Base-by-base conservation (phyloP, 768 basidiomycete genomes). In the Termitomyces sp. region DNA sequence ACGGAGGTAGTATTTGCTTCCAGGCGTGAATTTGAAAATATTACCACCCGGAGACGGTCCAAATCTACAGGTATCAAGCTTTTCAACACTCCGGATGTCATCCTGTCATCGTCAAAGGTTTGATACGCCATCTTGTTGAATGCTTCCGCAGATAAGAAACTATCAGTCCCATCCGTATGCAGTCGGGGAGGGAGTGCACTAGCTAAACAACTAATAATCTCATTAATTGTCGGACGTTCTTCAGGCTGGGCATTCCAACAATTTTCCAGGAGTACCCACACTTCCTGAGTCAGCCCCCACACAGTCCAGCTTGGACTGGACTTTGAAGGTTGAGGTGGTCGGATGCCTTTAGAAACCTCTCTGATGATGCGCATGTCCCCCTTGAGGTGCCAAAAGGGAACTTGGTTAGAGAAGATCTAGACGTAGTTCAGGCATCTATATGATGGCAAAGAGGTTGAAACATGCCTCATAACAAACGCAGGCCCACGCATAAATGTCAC, bases 401-500 rank as follows among this genome's bases (percentile, higher is more conserved):
- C n/a, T n/a, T n/a, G n/a, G n/a, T n/a, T n/a, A n/a, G 47, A 18
- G 16, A 48, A 56, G 32, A 56, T 49, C 55, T 56, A 4, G 12
- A 16, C 13, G 18, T n/a, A 13, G 26, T 26, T 56, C n/a, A 5
- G 34, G n/a, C 4, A 22, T 49, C 10, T 27, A 4, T 8, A 12
- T 6, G 7, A 34, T 13, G 2, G 1, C 8, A 40, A 34, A n/a
- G 5, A n/a, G 5, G 9, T 12, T 3, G n/a, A 27, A 39, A 30
- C 49, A 8, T 33, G 34, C 58, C 46, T 54, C 53, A 32, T 56
- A 57, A 18, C 24, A 56, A 33, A 56, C 27, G 8, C 59, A 61
- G 2, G 32, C 43, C 50, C 26, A 53, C 14, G 55, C 50, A 39
- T 61, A 61, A 10, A 60, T 34, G 24, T 60, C 59, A 14, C 59